Evolutionary conservation across 495 filamentous ascomycete genomes (phyloP).

Genomic region (Pyronema domesticum): DNA sequence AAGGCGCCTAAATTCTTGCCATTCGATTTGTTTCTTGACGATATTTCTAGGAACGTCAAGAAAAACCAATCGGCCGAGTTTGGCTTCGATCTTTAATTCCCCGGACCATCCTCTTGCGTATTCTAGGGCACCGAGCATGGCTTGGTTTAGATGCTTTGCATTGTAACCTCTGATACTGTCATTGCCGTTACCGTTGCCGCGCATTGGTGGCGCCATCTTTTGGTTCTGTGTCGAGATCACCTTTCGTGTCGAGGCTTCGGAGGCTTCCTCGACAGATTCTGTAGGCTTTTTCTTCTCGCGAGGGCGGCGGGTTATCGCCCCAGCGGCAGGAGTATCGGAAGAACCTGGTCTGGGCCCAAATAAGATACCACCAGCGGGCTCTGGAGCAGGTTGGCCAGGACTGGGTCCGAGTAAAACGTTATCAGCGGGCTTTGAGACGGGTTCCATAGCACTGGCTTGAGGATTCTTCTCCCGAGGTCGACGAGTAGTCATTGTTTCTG

Average conservation of each 20-base stretch:
- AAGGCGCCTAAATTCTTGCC: neutral
- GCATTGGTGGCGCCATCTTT: neutral
- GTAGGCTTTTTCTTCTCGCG: neutral
- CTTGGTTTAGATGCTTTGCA: neutral
- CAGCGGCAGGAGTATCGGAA: no score
- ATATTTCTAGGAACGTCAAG: neutral
- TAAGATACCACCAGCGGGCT: no score
- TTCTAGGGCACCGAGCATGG: neutral
- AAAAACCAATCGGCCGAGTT: conserved; percentile 1
- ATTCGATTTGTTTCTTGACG: neutral
- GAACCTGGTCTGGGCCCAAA: no score
- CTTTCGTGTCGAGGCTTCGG: neutral
- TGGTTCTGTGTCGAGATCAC: neutral
- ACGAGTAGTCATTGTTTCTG: no score
- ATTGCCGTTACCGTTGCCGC: neutral
- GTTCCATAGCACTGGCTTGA: no score
- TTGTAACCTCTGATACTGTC: neutral
- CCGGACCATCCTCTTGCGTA: neutral
- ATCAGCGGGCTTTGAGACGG: no score
- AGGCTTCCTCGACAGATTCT: neutral
- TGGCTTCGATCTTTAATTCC: conserved; percentile 1
- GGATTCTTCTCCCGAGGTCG: no score
- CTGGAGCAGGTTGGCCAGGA: no score
- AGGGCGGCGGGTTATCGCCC: no score
- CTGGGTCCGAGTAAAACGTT: no score